Base-by-base conservation (phyloP, 768 basidiomycete genomes). In the Kwoniella europaea region DNA sequence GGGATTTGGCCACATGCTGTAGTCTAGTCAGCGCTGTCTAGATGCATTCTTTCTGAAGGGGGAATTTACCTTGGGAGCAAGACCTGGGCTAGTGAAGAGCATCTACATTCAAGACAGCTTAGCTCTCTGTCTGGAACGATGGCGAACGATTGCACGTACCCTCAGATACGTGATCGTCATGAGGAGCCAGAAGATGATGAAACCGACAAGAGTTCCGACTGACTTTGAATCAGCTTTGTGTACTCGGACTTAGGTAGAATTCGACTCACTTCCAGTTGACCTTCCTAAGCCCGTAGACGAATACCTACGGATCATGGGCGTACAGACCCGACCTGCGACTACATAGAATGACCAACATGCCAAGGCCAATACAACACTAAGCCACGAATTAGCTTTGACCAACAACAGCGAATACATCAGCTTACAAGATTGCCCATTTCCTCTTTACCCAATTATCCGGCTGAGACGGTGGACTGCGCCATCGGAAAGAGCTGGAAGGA, bases 91-190 rank as follows among this genome's bases (percentile, higher is more conserved):
- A 13, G 71, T 74, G 4, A 68, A 10, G 27, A 76, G 56, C 58
- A 77, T 74, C 74, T 75, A 62, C 24, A 16, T 15, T 24, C 10
- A 58, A 20, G 24, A 56, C 27, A n/a, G 27, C 24, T 58, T 46
- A 58, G 55, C 65, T 4, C n/a, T 12, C 24, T n/a, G 27, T 58
- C 18, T 18, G 4, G 43, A 46, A 57, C 35, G 42, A 41, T 12
- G 10, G 1, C 16, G 29, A n/a, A 2, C 20, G 2, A n/a, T 16
- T 43, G 15, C 35, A 81, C 87, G 62, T 66, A 92, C 93, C 87
- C 88, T 89, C 22, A 87, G 66, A 84, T 95, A 96, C 15, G 90
- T 87, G 93, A 93, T 94, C 0, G 90, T 55, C 86, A 89, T 87
- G 88, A 93, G 88, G n/a, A 90, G 72, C 57, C 88, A 88, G 22